Conservation (phyloP, 352 stramenopile species). For the Globisporangium radiosum region DNA sequence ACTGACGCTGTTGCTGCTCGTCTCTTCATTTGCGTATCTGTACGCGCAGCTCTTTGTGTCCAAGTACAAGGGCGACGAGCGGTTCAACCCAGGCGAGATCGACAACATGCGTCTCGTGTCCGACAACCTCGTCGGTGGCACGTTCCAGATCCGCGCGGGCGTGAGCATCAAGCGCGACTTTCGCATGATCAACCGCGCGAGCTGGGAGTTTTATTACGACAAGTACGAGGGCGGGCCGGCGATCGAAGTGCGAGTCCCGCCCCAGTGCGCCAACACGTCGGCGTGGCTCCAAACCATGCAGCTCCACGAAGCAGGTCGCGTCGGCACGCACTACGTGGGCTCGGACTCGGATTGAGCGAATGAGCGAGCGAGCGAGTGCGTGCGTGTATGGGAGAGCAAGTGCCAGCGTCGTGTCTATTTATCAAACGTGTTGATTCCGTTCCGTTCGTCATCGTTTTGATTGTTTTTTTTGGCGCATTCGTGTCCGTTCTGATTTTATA, state of each 20-base stretch:
- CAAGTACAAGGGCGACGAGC: slow-evolving; percentile 57
- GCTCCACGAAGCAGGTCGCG: slow-evolving; percentile 43
- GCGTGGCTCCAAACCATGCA: slow-evolving; percentile 46
- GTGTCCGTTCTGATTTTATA: too few relatives aligned
- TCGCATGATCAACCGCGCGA: slow-evolving; percentile 74
- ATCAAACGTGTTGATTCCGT: neutral
- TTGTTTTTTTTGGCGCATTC: too few relatives aligned
- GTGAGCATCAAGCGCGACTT: slow-evolving; percentile 70
- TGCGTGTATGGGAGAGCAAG: neutral
- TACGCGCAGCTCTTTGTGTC: slow-evolving; percentile 43
- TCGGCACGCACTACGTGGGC: slow-evolving; percentile 63
- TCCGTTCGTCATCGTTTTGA: too few relatives aligned
- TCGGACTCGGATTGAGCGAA: slow-evolving; percentile 24
- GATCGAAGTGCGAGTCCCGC: slow-evolving; percentile 61
- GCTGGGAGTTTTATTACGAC: slow-evolving; percentile 68
- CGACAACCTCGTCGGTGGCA: slow-evolving; percentile 55
- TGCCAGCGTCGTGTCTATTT: neutral
- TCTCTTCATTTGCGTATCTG: neutral
- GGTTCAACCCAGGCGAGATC: slow-evolving; percentile 47
- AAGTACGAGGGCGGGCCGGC: slow-evolving; percentile 64
- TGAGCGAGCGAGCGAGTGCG: neutral
- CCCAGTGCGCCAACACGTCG: slow-evolving; percentile 39
- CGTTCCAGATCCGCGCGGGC: slow-evolving; percentile 52
- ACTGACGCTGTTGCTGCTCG: neutral
- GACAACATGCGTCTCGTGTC: slow-evolving; percentile 75